Evolutionary conservation across 192 early-diverging fungal species (phyloP).

Genomic region (Jimgerdemannia flammicorona): DNA sequence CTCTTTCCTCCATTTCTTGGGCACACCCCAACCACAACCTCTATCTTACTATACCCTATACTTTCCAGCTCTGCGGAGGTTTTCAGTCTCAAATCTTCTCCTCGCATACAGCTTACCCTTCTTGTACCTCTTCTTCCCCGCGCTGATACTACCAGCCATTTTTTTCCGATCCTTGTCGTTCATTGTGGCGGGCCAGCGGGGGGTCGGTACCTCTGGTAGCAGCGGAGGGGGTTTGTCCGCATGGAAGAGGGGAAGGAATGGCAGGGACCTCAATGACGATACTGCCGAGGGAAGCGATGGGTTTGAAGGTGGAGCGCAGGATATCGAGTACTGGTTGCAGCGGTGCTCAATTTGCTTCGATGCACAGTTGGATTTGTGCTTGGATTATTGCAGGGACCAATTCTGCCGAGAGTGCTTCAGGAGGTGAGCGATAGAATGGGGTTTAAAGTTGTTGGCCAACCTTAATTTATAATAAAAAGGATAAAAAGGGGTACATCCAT

Average conservation of each 20-base stretch:
- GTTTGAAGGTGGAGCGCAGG: conserved; percentile 16
- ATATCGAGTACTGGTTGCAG: conserved; percentile 51
- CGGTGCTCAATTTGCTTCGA: conserved; percentile 60
- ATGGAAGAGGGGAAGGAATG: not conserved
- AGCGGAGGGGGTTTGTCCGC: not conserved
- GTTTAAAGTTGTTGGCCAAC: no score
- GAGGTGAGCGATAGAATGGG: conserved; percentile 26
- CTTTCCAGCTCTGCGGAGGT: not conserved
- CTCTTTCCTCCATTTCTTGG: conserved; percentile 4
- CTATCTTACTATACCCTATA: conserved; percentile 1
- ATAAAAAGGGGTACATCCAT: no score
- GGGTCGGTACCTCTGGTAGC: not conserved
- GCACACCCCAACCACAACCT: not conserved
- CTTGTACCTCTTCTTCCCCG: conserved; percentile 35
- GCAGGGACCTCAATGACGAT: not conserved
- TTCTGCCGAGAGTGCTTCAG: conserved; percentile 53
- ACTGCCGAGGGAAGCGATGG: not conserved
- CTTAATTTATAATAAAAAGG: no score
- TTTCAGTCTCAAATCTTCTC: conserved; percentile 23
- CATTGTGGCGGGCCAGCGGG: conserved; percentile 15
- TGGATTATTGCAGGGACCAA: conserved; percentile 52
- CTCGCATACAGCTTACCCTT: conserved; percentile 36
- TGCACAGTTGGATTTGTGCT: conserved; percentile 48
- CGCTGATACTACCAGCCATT: conserved; percentile 30
- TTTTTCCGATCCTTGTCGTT: conserved; percentile 28